Percentiles rank a stretch among this genome's conserved stretches.
Evolutionary conservation across 129 eudicot genomes (phyloP).

Genomic region (Apium graveolens): DNA sequence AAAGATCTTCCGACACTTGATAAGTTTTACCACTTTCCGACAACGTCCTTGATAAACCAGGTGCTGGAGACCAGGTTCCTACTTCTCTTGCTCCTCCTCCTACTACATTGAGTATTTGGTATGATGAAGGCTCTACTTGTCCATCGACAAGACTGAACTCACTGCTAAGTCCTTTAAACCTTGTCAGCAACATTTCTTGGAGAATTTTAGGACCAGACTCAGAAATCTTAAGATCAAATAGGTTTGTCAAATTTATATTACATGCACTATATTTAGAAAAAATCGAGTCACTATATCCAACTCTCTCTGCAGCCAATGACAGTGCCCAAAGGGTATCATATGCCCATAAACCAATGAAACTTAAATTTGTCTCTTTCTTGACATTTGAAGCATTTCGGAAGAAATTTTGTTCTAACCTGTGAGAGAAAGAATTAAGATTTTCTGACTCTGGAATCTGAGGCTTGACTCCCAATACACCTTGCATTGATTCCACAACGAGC

Average conservation of each 20-base stretch:
- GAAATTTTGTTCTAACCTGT: slow-evolving; percentile 20
- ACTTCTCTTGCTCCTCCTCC: slow-evolving; percentile 14
- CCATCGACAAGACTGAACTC: slow-evolving; percentile 32
- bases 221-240: slow-evolving; percentile 13
- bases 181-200: slow-evolving; percentile 17
- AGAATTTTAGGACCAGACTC: slow-evolving; percentile 24
- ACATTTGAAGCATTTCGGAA: slow-evolving; percentile 8
- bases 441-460: slow-evolving; percentile 11
- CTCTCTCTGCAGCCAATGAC: slow-evolving; percentile 32
- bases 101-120: slow-evolving; percentile 27
- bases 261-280: not conserved
- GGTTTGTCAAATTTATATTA: not conserved
- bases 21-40: not conserved
- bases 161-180: slow-evolving; percentile 34
- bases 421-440: slow-evolving; percentile 12
- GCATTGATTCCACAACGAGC: slow-evolving; percentile 18
- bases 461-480: slow-evolving; percentile 1
- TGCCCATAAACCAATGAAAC: slow-evolving; percentile 36
- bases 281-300: slow-evolving; percentile 4
- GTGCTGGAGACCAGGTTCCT: slow-evolving; percentile 13
- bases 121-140: slow-evolving; percentile 15
- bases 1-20: not conserved
- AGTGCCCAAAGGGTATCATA: slow-evolving; percentile 40
- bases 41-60: slow-evolving; percentile 4
- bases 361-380: slow-evolving; percentile 11